These are phyloP conservation scores for Colletotrichum sp. DNA, from an alignment of 2,329 filamentous ascomycete species.

Conservation along the genomic window DNA sequence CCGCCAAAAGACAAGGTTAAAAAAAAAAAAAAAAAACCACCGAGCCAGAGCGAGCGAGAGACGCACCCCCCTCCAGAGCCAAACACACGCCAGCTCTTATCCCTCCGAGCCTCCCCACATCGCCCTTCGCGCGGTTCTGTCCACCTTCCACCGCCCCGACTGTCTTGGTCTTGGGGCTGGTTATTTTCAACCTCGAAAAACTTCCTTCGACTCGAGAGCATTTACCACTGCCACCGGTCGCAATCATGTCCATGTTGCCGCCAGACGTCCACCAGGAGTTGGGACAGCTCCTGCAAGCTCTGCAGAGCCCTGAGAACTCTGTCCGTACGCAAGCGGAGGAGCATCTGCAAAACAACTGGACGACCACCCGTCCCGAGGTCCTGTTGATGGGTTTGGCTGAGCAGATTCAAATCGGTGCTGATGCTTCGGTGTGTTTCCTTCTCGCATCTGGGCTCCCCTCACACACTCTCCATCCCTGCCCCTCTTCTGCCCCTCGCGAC, in stretches of 20 bases:
- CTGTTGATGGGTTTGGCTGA: constrained; percentile 93
- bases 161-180: constrained; percentile 20
- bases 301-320: constrained; percentile 89
- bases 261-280: constrained; percentile 86
- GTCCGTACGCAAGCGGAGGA: constrained; percentile 88
- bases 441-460: neutral
- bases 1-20: neutral
- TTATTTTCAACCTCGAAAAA: neutral
- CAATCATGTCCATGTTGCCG: constrained; percentile 82
- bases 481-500: neutral
- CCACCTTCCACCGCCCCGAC: constrained; percentile 13
- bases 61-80: constrained; percentile 16
- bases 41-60: constrained; percentile 3
- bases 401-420: constrained; percentile 81
- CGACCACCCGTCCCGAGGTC: constrained; percentile 78
- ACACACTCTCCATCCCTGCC: constrained; percentile 16
- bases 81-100: constrained; percentile 14
- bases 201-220: neutral
- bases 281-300: constrained; percentile 82
- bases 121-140: constrained; percentile 5
- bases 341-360: constrained; percentile 90
- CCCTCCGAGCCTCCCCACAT: constrained; percentile 8
- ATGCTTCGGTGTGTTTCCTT: constrained; percentile 64
- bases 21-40: neutral
- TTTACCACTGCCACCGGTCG: neutral